Conservation (phyloP, 2,329 filamentous ascomycete genomes). For the Alternaria rosae region DNA sequence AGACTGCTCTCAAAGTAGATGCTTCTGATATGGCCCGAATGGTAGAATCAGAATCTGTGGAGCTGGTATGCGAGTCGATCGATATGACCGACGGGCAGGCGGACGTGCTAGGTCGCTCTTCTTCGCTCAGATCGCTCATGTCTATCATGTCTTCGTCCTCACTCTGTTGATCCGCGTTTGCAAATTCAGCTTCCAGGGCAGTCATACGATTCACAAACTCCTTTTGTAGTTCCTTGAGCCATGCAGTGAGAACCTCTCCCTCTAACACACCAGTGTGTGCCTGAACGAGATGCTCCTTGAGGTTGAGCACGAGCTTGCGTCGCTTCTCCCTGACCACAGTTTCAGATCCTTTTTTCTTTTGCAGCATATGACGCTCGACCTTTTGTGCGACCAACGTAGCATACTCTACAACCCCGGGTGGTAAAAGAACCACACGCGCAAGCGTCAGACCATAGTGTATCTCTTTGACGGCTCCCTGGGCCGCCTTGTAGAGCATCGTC, state of each 20-base stretch:
- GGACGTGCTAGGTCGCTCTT: conserved; percentile 21
- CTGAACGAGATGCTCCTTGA: conserved; percentile 76
- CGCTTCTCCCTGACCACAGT: conserved; percentile 67
- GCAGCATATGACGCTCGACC: conserved; percentile 65
- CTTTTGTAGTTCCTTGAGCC: conserved; percentile 72
- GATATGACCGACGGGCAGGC: conserved; percentile 32
- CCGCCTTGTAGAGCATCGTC: conserved; percentile 87
- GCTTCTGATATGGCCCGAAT: conserved; percentile 21
- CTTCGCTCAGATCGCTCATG: conserved; percentile 11
- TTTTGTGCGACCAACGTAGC: conserved; percentile 72
- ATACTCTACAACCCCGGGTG: conserved; percentile 68
- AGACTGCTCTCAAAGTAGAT: conserved; percentile 35
- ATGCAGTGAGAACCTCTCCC: conserved; percentile 67
- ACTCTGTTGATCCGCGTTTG: conserved; percentile 15
- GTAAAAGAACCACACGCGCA: conserved; percentile 77
- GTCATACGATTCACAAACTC: conserved; percentile 79
- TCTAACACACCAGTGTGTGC: conserved; percentile 71
- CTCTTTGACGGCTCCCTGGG: conserved; percentile 73
- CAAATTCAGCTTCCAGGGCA: conserved; percentile 62
- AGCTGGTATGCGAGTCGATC: conserved; percentile 27
- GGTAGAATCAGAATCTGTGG: conserved; percentile 25
- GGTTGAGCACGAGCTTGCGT: conserved; percentile 74
- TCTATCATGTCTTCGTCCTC: conserved; percentile 24
- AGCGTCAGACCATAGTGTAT: conserved; percentile 85
- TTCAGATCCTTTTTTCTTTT: conserved; percentile 66